phyloP scores from a whole-genome alignment of 116 monocot genomes.

The Trichopus zeylanicus region DNA sequence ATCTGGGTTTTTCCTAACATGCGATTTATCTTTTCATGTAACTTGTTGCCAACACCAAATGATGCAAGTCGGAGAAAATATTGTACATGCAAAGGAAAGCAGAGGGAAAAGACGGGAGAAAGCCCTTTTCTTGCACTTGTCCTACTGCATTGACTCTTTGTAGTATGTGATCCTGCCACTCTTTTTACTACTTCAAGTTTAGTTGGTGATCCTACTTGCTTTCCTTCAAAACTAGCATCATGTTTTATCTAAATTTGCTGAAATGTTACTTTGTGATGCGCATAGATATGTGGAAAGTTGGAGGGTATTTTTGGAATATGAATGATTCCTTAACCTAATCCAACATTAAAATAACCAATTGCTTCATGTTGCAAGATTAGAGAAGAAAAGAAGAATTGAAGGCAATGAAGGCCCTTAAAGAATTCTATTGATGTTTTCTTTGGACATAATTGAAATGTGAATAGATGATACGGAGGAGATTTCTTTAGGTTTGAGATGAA shows the following conservation, averaged over 20 bases:
- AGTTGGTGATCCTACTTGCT: conserved; percentile 10
- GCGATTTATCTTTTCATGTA: conserved; percentile 10
- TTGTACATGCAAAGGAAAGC: background rate
- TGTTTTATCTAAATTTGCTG: too few relatives aligned
- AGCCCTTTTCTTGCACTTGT: conserved; percentile 7
- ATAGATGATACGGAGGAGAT: background rate
- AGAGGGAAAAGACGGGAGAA: conserved; percentile 5
- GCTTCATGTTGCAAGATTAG: too few relatives aligned
- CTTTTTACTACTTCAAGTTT: conserved; percentile 5
- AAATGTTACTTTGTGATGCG: too few relatives aligned
- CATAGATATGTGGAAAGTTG: too few relatives aligned
- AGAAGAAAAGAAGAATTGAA: too few relatives aligned
- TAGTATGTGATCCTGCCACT: conserved; percentile 2
- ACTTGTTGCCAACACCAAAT: conserved; percentile 34
- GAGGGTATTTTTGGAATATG: too few relatives aligned
- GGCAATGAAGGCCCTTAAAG: too few relatives aligned
- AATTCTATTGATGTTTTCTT: too few relatives aligned
- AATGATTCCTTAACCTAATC: background rate
- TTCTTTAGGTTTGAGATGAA: background rate
- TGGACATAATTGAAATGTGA: too few relatives aligned
- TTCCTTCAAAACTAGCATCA: background rate
- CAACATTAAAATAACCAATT: background rate
- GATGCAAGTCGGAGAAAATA: conserved; percentile 25
- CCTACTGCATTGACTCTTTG: conserved; percentile 26
- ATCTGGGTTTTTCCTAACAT: conserved; percentile 2